Conservation (phyloP, 352 stramenopile genomes). For the Aphanomyces cochlioides region DNA sequence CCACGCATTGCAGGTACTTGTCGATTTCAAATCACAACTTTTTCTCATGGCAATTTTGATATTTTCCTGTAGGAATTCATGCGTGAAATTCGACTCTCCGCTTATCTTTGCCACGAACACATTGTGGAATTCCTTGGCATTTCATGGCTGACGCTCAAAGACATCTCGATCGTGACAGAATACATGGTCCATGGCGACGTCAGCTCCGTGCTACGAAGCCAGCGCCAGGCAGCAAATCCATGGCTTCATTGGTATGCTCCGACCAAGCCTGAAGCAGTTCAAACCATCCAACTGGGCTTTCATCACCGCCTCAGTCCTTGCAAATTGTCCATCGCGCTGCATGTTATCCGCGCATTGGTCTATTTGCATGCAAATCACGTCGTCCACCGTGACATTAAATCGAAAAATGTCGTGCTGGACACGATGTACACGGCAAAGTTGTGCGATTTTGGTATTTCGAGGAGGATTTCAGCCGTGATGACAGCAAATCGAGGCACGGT, state of each 20-base stretch:
- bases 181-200: slow-evolving; percentile 80
- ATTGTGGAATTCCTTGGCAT: slow-evolving; percentile 79
- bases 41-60: too few species aligned
- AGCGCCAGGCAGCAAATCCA: neutral
- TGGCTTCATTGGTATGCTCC: slow-evolving; percentile 1
- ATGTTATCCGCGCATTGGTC: neutral
- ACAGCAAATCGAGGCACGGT: slow-evolving; percentile 1
- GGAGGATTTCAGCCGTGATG: neutral
- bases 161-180: slow-evolving; percentile 74
- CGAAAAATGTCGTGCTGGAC: slow-evolving; percentile 13
- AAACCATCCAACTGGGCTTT: neutral
- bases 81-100: slow-evolving; percentile 79
- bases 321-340: slow-evolving; percentile 1
- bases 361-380: slow-evolving; percentile 12
- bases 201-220: slow-evolving; percentile 44
- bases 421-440: neutral
- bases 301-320: neutral
- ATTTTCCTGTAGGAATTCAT: slow-evolving; percentile 47
- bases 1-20: slow-evolving; percentile 31
- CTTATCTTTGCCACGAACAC: slow-evolving; percentile 66
- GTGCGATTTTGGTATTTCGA: slow-evolving; percentile 1
- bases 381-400: slow-evolving; percentile 20
- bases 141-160: slow-evolving; percentile 58
- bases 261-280: neutral
- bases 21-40: neutral